Conservation (phyloP, 2,329 filamentous ascomycete genomes). For the Fusarium sp. region DNA sequence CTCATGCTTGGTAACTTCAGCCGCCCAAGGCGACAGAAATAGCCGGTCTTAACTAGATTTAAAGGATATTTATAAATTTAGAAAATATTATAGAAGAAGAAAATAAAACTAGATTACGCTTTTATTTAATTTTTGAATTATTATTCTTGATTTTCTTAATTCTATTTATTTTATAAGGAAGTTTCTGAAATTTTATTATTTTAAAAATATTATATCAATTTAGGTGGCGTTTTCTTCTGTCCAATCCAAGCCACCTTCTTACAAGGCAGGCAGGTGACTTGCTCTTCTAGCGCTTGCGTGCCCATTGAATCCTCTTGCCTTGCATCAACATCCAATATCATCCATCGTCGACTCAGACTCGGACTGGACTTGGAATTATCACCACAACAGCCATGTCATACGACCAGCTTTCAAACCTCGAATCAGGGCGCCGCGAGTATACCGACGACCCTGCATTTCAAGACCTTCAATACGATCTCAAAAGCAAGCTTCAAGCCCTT, state of each 20-base stretch:
- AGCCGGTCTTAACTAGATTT: too few relatives aligned
- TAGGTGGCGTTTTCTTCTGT: too few relatives aligned
- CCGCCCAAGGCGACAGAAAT: constrained; percentile 14
- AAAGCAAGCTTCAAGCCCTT: constrained; percentile 88
- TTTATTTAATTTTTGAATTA: too few relatives aligned
- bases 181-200: too few relatives aligned
- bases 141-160: too few relatives aligned
- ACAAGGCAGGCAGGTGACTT: constrained; percentile 45
- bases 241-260: too few relatives aligned
- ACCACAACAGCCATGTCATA: constrained; percentile 78
- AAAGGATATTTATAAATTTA: too few relatives aligned
- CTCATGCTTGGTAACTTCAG: constrained; percentile 32
- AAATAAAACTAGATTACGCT: too few relatives aligned
- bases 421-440: constrained; percentile 84
- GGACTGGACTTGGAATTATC: not conserved
- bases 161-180: too few relatives aligned
- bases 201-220: too few relatives aligned
- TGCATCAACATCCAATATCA: constrained; percentile 15
- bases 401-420: constrained; percentile 85
- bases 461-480: constrained; percentile 82
- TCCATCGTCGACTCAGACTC: not conserved
- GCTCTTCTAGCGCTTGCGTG: constrained; percentile 13
- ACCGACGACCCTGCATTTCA: constrained; percentile 94
- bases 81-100: too few relatives aligned
- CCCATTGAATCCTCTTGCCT: constrained; percentile 6